Conservation (phyloP, 2,329 filamentous ascomycete genomes). For the Paracoccidioides lutzii region DNA sequence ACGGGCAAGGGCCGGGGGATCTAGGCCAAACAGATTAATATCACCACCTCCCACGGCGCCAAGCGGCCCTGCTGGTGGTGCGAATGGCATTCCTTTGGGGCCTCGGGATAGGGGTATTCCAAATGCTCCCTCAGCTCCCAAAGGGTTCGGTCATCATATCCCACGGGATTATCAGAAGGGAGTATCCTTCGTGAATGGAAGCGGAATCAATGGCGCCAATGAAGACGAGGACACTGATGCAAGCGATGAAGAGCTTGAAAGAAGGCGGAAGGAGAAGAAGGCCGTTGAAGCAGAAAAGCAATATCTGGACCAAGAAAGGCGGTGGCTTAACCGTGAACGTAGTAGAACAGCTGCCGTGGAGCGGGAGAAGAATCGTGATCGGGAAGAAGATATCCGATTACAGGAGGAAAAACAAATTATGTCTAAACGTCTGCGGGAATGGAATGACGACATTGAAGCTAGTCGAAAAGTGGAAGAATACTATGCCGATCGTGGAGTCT, state of each 20-base stretch:
- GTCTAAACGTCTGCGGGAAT: conserved; percentile 61
- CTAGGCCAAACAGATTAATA: conserved; percentile 52
- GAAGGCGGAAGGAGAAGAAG: conserved; percentile 56
- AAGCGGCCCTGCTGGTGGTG: conserved; percentile 47
- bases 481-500: conserved; percentile 73
- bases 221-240: conserved; percentile 76
- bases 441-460: conserved; percentile 80
- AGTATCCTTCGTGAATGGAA: conserved; percentile 71
- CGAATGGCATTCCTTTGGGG: conserved; percentile 66
- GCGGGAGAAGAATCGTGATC: conserved; percentile 69
- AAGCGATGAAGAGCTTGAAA: conserved; percentile 73
- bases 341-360: conserved; percentile 73
- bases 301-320: conserved; percentile 73
- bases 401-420: conserved; percentile 54
- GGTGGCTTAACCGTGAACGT: conserved; percentile 82
- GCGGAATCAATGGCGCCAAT: conserved; percentile 49
- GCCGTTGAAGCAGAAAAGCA: conserved; percentile 64
- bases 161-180: conserved; percentile 64
- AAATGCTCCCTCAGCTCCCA: conserved; percentile 63
- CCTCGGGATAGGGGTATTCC: conserved; percentile 54
- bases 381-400: conserved; percentile 55
- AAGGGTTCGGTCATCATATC: conserved; percentile 49
- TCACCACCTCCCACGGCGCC: conserved; percentile 56
- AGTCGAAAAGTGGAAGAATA: conserved; percentile 62
- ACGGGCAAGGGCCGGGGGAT: conserved; percentile 50